phyloP scores from a whole-genome alignment of 179 eudicot species.

The Nepenthes alata region DNA sequence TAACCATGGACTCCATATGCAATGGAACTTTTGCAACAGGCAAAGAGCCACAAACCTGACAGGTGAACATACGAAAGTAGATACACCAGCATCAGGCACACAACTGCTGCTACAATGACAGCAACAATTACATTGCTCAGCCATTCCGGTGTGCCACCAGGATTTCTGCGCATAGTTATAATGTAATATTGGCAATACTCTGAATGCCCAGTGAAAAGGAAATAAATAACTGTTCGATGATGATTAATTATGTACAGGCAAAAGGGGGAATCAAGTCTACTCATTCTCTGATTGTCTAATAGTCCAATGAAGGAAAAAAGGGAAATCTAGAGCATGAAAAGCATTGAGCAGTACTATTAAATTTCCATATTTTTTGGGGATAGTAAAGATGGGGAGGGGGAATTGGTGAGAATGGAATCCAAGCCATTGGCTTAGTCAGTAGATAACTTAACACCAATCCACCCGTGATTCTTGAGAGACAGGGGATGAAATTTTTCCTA shows the following conservation, averaged over 20 bases:
- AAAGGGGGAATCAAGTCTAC: not conserved
- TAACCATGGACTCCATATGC: not conserved
- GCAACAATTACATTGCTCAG: slow-evolving; percentile 51
- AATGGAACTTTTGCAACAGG: slow-evolving; percentile 4
- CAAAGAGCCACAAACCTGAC: slow-evolving; percentile 49
- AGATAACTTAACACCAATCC: no score
- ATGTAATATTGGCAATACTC: slow-evolving; percentile 2
- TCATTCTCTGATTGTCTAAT: no score
- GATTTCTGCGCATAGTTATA: slow-evolving; percentile 47
- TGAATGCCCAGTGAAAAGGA: not conserved
- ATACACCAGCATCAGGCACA: slow-evolving; percentile 82
- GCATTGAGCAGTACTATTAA: no score
- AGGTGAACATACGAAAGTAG: slow-evolving; percentile 78
- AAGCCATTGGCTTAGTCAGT: no score
- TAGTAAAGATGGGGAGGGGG: no score
- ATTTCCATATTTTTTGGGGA: no score
- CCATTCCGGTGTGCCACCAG: slow-evolving; percentile 86
- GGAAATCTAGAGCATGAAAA: no score
- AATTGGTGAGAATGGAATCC: not conserved
- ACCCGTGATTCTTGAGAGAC: no score
- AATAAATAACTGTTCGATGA: not conserved
- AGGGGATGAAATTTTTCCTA: no score
- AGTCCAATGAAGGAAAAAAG: not conserved
- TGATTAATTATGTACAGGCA: not conserved
- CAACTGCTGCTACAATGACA: slow-evolving; percentile 37